These are phyloP conservation scores for Elongisporangium prolatum DNA, from an alignment of 352 stramenopile genomes.

Conservation along the genomic window DNA sequence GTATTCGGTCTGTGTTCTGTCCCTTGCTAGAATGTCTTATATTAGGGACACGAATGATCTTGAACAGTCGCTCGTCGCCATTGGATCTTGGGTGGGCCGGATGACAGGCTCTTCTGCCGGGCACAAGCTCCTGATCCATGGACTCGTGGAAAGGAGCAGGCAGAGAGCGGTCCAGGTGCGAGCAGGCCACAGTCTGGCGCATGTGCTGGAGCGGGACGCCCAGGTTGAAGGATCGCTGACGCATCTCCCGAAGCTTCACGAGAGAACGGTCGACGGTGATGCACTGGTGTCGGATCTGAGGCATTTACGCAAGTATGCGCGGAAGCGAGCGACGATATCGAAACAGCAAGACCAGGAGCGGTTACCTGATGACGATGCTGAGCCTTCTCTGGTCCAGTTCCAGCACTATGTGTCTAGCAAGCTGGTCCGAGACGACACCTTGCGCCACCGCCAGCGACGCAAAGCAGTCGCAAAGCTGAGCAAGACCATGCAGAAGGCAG, in stretches of 20 bases:
- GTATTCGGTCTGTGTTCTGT: not conserved
- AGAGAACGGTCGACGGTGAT: not conserved
- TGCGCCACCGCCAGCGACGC: slow-evolving; percentile 36
- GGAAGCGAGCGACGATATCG: not conserved
- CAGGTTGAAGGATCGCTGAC: not conserved
- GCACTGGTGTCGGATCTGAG: not conserved
- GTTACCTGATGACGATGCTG: not conserved
- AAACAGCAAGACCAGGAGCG: not conserved
- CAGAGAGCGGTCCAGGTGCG: slow-evolving; percentile 53
- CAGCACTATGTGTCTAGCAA: slow-evolving; percentile 46
- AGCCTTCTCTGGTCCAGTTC: slow-evolving; percentile 26
- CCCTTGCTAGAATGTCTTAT: not conserved
- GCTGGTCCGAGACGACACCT: slow-evolving; percentile 19
- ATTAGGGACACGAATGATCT: not conserved
- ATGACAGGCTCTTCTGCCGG: slow-evolving; percentile 6
- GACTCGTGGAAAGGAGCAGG: slow-evolving; percentile 53
- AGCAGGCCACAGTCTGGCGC: slow-evolving; percentile 36
- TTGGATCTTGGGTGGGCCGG: not conserved
- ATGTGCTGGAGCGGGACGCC: slow-evolving; percentile 24
- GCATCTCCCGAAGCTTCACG: not conserved
- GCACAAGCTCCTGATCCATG: slow-evolving; percentile 49
- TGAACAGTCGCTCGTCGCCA: not conserved
- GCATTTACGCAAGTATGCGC: not conserved
- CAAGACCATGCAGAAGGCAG: slow-evolving; percentile 25
- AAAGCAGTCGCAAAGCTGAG: slow-evolving; percentile 24